phyloP scores from a whole-genome alignment of 2,329 filamentous ascomycete species.

The Aspergillus hiratsukae region DNA sequence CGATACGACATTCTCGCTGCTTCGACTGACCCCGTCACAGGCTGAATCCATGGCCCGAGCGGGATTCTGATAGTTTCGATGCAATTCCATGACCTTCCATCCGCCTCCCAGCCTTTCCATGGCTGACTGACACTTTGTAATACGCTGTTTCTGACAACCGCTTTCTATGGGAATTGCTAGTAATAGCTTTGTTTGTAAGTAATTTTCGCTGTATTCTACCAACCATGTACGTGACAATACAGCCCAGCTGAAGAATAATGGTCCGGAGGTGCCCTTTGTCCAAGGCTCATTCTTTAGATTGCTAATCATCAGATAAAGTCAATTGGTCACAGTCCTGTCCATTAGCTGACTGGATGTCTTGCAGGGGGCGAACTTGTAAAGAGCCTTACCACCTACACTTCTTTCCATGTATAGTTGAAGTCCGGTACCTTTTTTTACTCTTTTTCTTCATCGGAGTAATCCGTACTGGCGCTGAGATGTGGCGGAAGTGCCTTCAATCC shows the following conservation, averaged over 20 bases:
- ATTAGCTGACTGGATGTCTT: neutral
- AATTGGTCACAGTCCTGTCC: neutral
- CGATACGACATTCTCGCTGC: constrained; percentile 11
- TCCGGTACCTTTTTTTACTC: neutral
- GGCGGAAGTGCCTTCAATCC: neutral
- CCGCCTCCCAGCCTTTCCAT: constrained; percentile 25
- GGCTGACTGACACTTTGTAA: constrained; percentile 12
- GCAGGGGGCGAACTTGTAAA: neutral
- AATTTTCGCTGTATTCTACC: neutral
- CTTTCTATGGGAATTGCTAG: neutral
- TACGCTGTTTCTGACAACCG: neutral
- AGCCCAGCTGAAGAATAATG: neutral
- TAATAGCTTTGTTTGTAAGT: neutral
- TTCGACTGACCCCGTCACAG: constrained; percentile 12
- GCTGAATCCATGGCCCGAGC: constrained; percentile 24
- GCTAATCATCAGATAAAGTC: neutral
- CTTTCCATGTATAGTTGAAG: neutral
- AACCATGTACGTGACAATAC: neutral
- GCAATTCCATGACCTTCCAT: constrained; percentile 29
- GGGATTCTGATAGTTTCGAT: constrained; percentile 20
- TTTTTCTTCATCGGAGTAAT: neutral
- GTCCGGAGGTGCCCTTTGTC: too few relatives aligned
- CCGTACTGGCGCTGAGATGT: neutral
- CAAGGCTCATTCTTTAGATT: neutral
- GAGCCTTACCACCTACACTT: neutral